Conservation (phyloP, 2,329 filamentous ascomycete species). For the Stylonectria norvegica region DNA sequence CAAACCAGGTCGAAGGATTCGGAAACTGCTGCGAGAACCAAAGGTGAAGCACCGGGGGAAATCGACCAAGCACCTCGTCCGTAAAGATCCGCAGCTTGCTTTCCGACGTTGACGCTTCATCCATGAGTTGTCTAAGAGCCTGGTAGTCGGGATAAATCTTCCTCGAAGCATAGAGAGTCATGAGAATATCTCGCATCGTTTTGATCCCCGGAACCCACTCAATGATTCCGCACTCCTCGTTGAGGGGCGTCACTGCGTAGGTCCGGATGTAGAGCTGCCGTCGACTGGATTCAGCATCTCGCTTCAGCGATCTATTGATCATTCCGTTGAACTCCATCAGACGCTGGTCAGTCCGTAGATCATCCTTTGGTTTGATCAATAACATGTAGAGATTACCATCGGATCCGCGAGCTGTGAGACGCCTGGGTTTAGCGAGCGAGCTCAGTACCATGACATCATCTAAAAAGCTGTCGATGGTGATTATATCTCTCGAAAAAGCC, state of each 20-base stretch:
- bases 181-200: constrained; percentile 85
- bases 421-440: constrained; percentile 88
- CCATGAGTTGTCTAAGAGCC: constrained; percentile 62
- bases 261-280: constrained; percentile 93
- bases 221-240: constrained; percentile 95
- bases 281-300: constrained; percentile 85
- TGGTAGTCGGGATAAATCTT: constrained; percentile 68
- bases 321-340: constrained; percentile 99
- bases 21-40: constrained; percentile 98
- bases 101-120: constrained; percentile 55
- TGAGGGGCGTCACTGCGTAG: constrained; percentile 92
- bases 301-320: constrained; percentile 92
- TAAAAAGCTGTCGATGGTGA: constrained; percentile 75
- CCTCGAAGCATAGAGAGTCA: constrained; percentile 72
- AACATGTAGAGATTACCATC: constrained; percentile 87
- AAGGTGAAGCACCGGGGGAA: constrained; percentile 79
- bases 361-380: constrained; percentile 96
- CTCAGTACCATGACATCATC: constrained; percentile 89
- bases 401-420: constrained; percentile 81
- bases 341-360: constrained; percentile 93
- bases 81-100: constrained; percentile 69
- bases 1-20: constrained; percentile 88
- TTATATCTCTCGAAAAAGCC: constrained; percentile 80
- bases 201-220: constrained; percentile 98
- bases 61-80: constrained; percentile 59